phyloP scores from a whole-genome alignment of 1,284 basidiomycete species.

The Salmacisia buchloeana region DNA sequence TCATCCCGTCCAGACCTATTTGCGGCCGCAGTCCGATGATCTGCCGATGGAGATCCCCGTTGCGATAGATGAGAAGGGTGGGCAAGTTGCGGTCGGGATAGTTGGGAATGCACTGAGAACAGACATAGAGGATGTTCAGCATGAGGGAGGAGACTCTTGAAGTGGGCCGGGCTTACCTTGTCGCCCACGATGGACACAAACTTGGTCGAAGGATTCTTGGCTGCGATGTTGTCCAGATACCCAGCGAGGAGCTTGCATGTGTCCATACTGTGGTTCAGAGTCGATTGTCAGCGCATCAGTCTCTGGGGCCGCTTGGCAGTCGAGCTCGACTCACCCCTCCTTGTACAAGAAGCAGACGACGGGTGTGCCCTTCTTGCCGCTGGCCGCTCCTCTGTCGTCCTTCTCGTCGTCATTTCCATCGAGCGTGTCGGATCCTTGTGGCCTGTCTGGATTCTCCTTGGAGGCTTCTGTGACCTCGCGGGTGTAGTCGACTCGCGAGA shows the following conservation, averaged over 20 bases:
- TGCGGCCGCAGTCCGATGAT: conserved; percentile 67
- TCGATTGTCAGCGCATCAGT: background rate
- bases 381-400: conserved; percentile 18
- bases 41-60: conserved; percentile 81
- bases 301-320: background rate
- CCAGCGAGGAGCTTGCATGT: conserved; percentile 67
- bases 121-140: background rate
- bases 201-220: conserved; percentile 80
- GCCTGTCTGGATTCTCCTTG: conserved; percentile 58
- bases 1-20: conserved; percentile 61
- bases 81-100: conserved; percentile 87
- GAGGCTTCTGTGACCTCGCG: conserved; percentile 91
- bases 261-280: conserved; percentile 25
- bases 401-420: background rate
- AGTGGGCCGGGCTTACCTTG: conserved; percentile 47
- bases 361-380: conserved; percentile 62
- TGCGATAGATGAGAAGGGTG: conserved; percentile 85
- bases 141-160: background rate
- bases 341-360: conserved; percentile 86
- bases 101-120: conserved; percentile 90
- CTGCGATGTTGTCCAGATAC: conserved; percentile 69
- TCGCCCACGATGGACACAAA: conserved; percentile 92
- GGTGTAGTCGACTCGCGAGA: conserved; percentile 87
- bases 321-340: conserved; percentile 62
- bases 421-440: background rate